Percentiles rank a stretch among this genome's conserved stretches.
Conservation (phyloP, 768 basidiomycete species). For the Sutorius australiensis region DNA sequence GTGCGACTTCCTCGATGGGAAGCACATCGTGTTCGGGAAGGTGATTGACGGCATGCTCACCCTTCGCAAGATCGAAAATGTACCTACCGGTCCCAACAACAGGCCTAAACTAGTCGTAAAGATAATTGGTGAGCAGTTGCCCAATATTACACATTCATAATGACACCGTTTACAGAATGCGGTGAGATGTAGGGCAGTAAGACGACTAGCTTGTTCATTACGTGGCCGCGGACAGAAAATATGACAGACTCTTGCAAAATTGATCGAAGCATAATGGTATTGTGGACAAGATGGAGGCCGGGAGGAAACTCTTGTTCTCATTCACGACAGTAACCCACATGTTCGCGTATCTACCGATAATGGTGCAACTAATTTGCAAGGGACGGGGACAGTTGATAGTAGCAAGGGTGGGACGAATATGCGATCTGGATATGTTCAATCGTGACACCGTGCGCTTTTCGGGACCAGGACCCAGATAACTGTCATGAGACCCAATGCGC, state of each 20-base stretch:
- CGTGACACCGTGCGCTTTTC: conserved; percentile 10
- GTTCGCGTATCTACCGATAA: not conserved
- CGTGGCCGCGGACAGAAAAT: not conserved
- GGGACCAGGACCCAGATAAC: conserved; percentile 39
- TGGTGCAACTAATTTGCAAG: no score
- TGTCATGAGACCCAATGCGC: conserved; percentile 39
- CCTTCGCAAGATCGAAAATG: conserved; percentile 93
- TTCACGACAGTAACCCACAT: not conserved
- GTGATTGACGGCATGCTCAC: conserved; percentile 94
- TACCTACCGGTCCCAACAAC: conserved; percentile 87
- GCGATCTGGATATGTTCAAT: conserved; percentile 1
- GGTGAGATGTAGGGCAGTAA: conserved; percentile 49
- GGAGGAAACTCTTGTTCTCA: not conserved
- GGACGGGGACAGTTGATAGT: not conserved
- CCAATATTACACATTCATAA: not conserved
- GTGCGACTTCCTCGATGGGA: conserved; percentile 93
- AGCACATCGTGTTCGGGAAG: conserved; percentile 90
- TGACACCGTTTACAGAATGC: conserved; percentile 39
- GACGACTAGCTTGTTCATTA: not conserved
- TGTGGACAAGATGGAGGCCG: not conserved
- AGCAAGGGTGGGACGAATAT: not conserved
- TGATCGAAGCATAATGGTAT: not conserved
- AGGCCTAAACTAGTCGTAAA: conserved; percentile 86
- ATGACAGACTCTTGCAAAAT: not conserved
- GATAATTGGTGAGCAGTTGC: conserved; percentile 61